Evolutionary conservation across 495 filamentous ascomycete genomes (phyloP).

Genomic region (Penicillium desertorum): DNA sequence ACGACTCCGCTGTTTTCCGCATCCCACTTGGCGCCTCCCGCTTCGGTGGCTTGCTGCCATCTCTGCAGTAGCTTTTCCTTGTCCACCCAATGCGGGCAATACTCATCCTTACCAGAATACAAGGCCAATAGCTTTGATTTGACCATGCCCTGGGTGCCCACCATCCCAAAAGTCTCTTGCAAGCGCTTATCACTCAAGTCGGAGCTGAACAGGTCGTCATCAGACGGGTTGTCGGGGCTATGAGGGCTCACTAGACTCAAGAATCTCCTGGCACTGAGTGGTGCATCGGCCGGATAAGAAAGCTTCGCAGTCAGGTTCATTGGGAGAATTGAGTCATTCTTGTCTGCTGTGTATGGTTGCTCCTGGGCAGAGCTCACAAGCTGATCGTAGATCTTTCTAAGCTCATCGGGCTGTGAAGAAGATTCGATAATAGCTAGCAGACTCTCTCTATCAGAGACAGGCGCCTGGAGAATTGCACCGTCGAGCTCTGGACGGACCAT

Average conservation of each 20-base stretch:
- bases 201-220: conserved; percentile 88
- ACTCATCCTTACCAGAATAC: conserved; percentile 72
- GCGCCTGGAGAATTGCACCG: conserved; percentile 80
- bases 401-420: conserved; percentile 23
- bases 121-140: conserved; percentile 51
- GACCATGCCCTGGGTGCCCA: conserved; percentile 55
- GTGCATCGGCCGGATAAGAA: conserved; percentile 55
- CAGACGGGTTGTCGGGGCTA: conserved; percentile 55
- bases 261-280: conserved; percentile 58
- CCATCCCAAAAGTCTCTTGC: conserved; percentile 61
- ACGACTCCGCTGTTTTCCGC: conserved; percentile 59
- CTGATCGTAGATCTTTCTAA: conserved; percentile 46
- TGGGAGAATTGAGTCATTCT: conserved; percentile 58
- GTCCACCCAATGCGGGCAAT: conserved; percentile 61
- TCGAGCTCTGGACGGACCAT: conserved; percentile 55
- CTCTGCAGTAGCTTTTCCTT: conserved; percentile 59
- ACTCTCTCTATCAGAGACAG: conserved; percentile 75
- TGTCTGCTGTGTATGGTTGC: conserved; percentile 42
- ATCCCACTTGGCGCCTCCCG: conserved; percentile 46
- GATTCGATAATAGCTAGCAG: conserved; percentile 37
- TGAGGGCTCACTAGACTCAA: conserved; percentile 60
- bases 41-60: conserved; percentile 65
- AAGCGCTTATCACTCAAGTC: conserved; percentile 65
- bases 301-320: conserved; percentile 43
- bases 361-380: conserved; percentile 52